phyloP scores from a whole-genome alignment of 306 rosid species.

The Rosa multiflora region DNA sequence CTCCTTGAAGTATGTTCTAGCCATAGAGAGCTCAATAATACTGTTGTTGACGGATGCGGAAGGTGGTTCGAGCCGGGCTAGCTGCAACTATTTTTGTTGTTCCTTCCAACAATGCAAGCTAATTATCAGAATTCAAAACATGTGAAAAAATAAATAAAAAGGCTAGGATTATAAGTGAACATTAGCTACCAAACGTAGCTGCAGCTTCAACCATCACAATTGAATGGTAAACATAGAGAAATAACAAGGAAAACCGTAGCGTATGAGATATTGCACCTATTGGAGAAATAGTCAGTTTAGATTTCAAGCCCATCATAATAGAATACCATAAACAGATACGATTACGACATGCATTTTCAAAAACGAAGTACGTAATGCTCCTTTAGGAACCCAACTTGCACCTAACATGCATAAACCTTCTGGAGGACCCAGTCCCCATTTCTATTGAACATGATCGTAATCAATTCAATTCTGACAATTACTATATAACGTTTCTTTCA shows the following conservation, averaged over 20 bases:
- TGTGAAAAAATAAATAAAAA: too few species aligned
- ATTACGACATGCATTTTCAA: conserved; percentile 7
- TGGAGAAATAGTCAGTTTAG: neutral
- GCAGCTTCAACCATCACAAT: conserved; percentile 1
- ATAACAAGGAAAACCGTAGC: neutral
- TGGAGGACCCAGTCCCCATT: conserved; percentile 18
- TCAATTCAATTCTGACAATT: conserved; percentile 26
- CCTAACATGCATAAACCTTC: conserved; percentile 1
- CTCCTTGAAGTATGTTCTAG: too few species aligned
- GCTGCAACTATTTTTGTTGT: too few species aligned
- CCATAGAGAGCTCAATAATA: too few species aligned
- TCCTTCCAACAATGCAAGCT: too few species aligned
- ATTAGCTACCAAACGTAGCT: neutral
- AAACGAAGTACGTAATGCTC: neutral
- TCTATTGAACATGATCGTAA: conserved; percentile 20
- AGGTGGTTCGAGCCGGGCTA: too few species aligned
- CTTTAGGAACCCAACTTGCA: too few species aligned
- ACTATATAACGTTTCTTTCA: neutral
- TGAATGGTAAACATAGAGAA: neutral
- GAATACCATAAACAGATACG: neutral
- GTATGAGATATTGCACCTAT: neutral
- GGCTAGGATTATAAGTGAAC: neutral
- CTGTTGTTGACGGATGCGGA: too few species aligned
- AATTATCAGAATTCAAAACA: too few species aligned
- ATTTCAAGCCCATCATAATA: neutral